A percentile compares a stretch with the other conserved stretches of the same genome.
Evolutionary conservation across 1,284 basidiomycete genomes (phyloP).

Genomic region (Cryptococcus jaspeensis): DNA sequence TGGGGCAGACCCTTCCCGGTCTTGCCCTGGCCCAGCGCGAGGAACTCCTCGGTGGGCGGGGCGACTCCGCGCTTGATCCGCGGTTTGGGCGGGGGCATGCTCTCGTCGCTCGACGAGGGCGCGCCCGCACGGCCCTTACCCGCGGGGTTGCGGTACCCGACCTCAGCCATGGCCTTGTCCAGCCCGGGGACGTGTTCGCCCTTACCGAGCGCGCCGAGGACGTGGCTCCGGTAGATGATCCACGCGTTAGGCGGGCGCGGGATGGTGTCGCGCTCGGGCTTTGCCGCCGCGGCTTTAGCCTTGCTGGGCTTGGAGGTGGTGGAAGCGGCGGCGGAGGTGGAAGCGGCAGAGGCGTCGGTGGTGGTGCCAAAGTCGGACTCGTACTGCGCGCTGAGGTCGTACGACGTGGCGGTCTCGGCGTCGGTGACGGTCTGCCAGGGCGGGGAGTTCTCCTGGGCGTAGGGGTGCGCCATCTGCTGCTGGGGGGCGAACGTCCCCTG

Average conservation of each 20-base stretch:
- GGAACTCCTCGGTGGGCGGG: constrained; percentile 28
- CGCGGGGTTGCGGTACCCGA: constrained; percentile 11
- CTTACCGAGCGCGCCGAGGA: constrained; percentile 52
- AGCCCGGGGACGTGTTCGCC: constrained; percentile 27
- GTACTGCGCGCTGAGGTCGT: constrained; percentile 2
- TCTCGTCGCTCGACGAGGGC: not conserved
- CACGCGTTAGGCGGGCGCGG: constrained; percentile 84
- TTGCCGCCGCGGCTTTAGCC: not conserved
- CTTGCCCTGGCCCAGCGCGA: constrained; percentile 37
- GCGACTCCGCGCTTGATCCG: constrained; percentile 22
- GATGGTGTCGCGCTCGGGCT: constrained; percentile 46
- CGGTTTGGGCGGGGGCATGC: not conserved
- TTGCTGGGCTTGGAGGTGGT: not conserved
- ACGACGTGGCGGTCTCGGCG: constrained; percentile 8
- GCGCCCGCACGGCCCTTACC: not conserved
- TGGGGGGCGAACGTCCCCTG: too few species aligned
- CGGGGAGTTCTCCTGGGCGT: not conserved
- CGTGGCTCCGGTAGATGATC: constrained; percentile 83
- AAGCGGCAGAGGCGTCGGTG: not conserved
- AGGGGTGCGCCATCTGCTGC: too few species aligned
- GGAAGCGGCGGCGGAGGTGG: not conserved
- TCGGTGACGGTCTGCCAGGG: constrained; percentile 16
- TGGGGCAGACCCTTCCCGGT: constrained; percentile 59
- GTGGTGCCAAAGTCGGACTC: constrained; percentile 5
- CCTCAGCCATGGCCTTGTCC: constrained; percentile 22